These are phyloP conservation scores for Backusella mclennaniae DNA, from an alignment of 192 early-diverging fungal species.

Conservation along the genomic window DNA sequence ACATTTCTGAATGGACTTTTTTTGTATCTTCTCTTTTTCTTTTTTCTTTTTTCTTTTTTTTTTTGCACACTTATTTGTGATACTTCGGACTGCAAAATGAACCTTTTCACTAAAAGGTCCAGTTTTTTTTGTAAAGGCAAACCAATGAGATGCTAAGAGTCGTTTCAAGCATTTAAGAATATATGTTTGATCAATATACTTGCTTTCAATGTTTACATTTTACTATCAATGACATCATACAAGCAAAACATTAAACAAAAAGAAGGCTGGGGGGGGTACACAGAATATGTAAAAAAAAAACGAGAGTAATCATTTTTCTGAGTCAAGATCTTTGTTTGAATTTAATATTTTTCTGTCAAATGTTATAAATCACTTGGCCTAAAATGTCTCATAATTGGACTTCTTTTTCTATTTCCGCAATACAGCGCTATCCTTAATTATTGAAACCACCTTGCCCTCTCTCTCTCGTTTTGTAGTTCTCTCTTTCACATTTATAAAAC, in stretches of 20 bases:
- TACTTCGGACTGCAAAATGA: background rate
- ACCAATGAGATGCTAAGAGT: too few relatives aligned
- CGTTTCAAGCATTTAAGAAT: too few relatives aligned
- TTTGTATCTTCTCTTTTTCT: background rate
- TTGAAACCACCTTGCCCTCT: background rate
- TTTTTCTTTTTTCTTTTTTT: background rate
- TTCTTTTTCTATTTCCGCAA: background rate
- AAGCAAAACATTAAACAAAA: too few relatives aligned
- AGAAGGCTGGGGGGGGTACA: background rate
- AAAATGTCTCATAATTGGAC: background rate
- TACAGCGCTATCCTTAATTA: background rate
- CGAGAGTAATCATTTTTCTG: background rate
- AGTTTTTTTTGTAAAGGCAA: background rate
- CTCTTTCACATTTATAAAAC: background rate
- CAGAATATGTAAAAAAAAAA: too few relatives aligned
- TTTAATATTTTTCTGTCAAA: background rate
- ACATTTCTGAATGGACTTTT: too few relatives aligned
- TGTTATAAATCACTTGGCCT: background rate
- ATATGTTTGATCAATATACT: too few relatives aligned
- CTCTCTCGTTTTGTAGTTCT: background rate
- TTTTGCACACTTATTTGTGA: background rate
- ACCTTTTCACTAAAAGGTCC: background rate
- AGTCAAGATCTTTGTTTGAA: slow-evolving; percentile 1
- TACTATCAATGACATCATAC: background rate
- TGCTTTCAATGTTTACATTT: background rate